A percentile compares a stretch with the other conserved stretches of the same genome.
Conservation (phyloP, 495 filamentous ascomycete species). For the Aspergillus indologenus region DNA sequence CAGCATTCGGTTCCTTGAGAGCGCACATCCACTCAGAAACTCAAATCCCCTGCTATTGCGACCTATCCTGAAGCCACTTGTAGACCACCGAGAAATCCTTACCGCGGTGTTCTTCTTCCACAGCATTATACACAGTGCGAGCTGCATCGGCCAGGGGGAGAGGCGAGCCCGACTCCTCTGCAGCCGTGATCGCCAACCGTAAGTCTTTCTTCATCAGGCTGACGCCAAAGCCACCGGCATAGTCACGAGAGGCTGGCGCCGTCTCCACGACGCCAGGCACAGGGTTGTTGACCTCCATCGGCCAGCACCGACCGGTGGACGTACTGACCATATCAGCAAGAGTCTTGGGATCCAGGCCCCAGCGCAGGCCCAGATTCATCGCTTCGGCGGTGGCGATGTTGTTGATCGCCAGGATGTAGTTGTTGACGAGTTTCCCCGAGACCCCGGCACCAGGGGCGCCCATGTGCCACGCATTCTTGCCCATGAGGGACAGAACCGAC, state of each 20-base stretch:
- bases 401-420: constrained; percentile 86
- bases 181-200: constrained; percentile 68
- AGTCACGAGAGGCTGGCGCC: constrained; percentile 69
- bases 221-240: constrained; percentile 79
- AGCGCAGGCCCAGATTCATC: constrained; percentile 84
- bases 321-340: constrained; percentile 80
- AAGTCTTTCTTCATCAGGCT: constrained; percentile 84
- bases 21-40: no score
- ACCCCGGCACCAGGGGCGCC: constrained; percentile 78
- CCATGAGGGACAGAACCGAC: constrained; percentile 71
- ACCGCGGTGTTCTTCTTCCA: constrained; percentile 57
- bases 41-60: constrained; percentile 17
- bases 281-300: constrained; percentile 88
- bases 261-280: constrained; percentile 77
- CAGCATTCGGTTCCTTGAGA: no score
- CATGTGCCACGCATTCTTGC: constrained; percentile 74
- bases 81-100: constrained; percentile 88
- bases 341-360: constrained; percentile 77
- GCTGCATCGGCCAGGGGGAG: constrained; percentile 64
- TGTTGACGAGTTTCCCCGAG: constrained; percentile 86
- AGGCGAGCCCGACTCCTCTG: constrained; percentile 61
- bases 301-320: constrained; percentile 87
- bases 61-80: constrained; percentile 57
- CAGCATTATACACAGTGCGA: constrained; percentile 63
- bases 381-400: constrained; percentile 92